These are phyloP conservation scores for Litchi chinensis DNA, from an alignment of 345 rosid genomes.

Conservation along the genomic window DNA sequence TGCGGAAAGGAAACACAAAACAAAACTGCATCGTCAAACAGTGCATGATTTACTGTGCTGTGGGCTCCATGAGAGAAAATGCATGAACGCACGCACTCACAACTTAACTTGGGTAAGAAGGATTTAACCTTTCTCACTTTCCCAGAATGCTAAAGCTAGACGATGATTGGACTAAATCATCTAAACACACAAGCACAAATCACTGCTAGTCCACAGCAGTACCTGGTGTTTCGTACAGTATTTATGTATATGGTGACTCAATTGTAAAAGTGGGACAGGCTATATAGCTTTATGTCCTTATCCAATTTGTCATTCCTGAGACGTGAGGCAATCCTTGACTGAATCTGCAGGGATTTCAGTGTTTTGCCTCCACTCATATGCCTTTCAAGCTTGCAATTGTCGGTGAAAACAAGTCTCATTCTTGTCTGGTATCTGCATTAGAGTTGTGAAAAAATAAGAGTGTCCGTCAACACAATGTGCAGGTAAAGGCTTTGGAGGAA, in stretches of 20 bases:
- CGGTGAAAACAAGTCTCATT: not conserved
- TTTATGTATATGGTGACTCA: not conserved
- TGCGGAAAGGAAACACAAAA: not conserved
- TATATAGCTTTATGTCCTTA: not conserved
- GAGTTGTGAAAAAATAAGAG: not conserved
- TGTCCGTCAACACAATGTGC: not conserved
- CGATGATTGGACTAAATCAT: not conserved
- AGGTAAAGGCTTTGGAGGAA: not conserved
- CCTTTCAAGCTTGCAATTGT: conserved; percentile 3
- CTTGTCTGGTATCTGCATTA: not conserved
- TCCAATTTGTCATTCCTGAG: not conserved
- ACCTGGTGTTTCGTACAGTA: not conserved
- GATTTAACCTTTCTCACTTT: not conserved
- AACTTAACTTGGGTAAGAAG: not conserved
- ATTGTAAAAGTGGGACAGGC: not conserved
- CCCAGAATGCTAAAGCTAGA: not conserved
- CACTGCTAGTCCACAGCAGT: not conserved
- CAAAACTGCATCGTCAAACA: not conserved
- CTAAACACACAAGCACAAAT: not conserved
- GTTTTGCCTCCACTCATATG: not conserved
- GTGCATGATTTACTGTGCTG: not conserved
- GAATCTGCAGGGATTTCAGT: not conserved
- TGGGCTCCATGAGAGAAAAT: conserved; percentile 18
- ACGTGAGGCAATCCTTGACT: not conserved
- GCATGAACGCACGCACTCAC: not conserved